Evolutionary conservation across 2,329 filamentous ascomycete genomes (phyloP), one percentile per base, ranked within the genome.

Genomic region (Pseudonectria buxi): DNA sequence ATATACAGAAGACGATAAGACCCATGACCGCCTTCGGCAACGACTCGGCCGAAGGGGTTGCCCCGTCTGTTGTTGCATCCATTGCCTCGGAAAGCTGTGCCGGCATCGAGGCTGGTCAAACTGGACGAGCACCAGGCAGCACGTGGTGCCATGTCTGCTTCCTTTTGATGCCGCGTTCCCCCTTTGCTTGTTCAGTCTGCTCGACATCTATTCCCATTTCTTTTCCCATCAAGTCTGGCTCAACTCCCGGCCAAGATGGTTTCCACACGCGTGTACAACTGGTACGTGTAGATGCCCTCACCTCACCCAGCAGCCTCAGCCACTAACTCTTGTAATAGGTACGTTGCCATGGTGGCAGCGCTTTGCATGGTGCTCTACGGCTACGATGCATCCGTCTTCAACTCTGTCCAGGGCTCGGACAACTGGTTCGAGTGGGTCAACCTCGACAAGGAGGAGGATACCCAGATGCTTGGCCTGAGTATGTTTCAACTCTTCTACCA

Each of bases 281-380:
- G 50, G 50, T 34, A 34, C 16, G 25, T 28, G 7, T 22, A 14
- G 4, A 15, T 11, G n/a, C 10, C n/a, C n/a, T n/a, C n/a, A n/a
- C n/a, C n/a, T n/a, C n/a, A n/a, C n/a, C n/a, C n/a, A n/a, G n/a
- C n/a, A n/a, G n/a, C n/a, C n/a, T n/a, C 22, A 25, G 13, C 10
- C 7, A 14, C 34, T 36, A 14, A 30, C 24, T 10, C 12, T 10
- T 11, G 28, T 11, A 18, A 9, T 35, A 74, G 76, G 77, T 83
- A 80, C 63, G 76, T 82, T 46, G 80, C 78, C 40, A 65, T 83
- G 36, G 76, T 84, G 45, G 81, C 81, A 37, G 80, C 81, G 51
- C 77, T 78, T 56, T 84, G 78, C 57, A 85, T 85, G 81, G 78
- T 84, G 14, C 68, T 86, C 29, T 85, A 84, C 55, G 81, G 81